Base-by-base conservation (phyloP, 306 rosid genomes). In the Fragaria vesca region DNA sequence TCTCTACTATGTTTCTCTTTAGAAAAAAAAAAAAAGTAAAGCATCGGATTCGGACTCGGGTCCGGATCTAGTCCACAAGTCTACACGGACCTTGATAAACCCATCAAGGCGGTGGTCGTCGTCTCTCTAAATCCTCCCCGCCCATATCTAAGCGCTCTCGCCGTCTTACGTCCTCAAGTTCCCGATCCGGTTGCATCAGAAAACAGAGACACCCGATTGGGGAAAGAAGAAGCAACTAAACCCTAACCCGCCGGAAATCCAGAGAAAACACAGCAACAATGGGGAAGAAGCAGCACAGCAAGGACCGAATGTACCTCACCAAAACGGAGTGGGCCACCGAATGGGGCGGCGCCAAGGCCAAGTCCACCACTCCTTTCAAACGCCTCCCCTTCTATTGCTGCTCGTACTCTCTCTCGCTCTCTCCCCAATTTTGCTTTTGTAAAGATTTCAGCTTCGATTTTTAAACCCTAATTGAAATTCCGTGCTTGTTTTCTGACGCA, bases 321-420 rank as follows among this genome's bases (percentile, higher is more conserved):
- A 93, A 87, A 79, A 95, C 99, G n/a, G 99, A 95, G 84, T 95
- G 99, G 97, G 97, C 97, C 36, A 91, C 97, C 12, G 99, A 95
- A 78, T 95, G 97, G 97, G 99, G 97, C 12, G 97, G 99, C 78
- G 95, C 91, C 77, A 95, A 95, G 82, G 71, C 97, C 86, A 93
- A 93, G 81, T 81, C 89, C 2, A 81, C 40, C 66, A 84, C 90
- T 69, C 81, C 91, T 8, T 95, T 95, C 91, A 95, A 95, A 77
- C 93, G 99, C 50, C 99, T 95, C 77, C 99, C 97, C 48, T 93
- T 88, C 85, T 93, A 93, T 81, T 95, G 97, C 90, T 95, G 99
- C 98, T 81, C 98, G 96, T 92, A 79, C 9, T 26, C 16, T 42
- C 71, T 26, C 42, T 68, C 73, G 70, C 36, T 71, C 58, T 48